Conservation (phyloP, 2,329 filamentous ascomycete genomes). For the Tolypocladium ophioglossoides region DNA sequence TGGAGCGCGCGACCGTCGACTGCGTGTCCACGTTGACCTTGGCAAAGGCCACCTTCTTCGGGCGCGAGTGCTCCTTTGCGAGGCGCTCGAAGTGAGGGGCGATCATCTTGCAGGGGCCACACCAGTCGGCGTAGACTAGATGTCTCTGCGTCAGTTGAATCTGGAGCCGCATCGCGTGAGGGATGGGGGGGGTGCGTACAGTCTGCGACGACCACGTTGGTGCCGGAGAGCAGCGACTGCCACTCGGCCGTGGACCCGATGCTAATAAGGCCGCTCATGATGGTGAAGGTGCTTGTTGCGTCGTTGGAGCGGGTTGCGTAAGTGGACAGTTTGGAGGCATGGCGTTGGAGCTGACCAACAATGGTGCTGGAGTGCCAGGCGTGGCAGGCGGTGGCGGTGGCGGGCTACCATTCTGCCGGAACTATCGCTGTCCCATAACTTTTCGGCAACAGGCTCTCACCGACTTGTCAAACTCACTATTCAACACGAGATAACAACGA, state of each 20-base stretch:
- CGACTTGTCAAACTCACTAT: not conserved
- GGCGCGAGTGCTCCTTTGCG: conserved; percentile 66
- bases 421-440: conserved; percentile 1
- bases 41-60: conserved; percentile 75
- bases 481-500: not conserved
- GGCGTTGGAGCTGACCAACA: conserved; percentile 9
- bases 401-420: conserved; percentile 16
- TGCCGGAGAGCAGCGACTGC: conserved; percentile 58
- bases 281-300: conserved; percentile 4
- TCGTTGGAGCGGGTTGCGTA: not conserved
- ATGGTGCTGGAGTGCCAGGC: conserved; percentile 3
- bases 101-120: conserved; percentile 85
- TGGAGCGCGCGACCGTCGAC: conserved; percentile 62
- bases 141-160: conserved; percentile 13
- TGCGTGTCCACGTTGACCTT: conserved; percentile 89
- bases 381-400: conserved; percentile 7
- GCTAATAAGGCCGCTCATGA: conserved; percentile 36
- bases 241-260: conserved; percentile 63
- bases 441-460: conserved; percentile 3
- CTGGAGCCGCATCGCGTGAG: not conserved
- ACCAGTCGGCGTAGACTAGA: conserved; percentile 90
- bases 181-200: conserved; percentile 46
- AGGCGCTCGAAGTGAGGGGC: conserved; percentile 82
- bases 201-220: conserved; percentile 76
- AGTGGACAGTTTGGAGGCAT: not conserved